Evolutionary conservation across 768 basidiomycete genomes (phyloP).

Genomic region (Serendipita indica): DNA sequence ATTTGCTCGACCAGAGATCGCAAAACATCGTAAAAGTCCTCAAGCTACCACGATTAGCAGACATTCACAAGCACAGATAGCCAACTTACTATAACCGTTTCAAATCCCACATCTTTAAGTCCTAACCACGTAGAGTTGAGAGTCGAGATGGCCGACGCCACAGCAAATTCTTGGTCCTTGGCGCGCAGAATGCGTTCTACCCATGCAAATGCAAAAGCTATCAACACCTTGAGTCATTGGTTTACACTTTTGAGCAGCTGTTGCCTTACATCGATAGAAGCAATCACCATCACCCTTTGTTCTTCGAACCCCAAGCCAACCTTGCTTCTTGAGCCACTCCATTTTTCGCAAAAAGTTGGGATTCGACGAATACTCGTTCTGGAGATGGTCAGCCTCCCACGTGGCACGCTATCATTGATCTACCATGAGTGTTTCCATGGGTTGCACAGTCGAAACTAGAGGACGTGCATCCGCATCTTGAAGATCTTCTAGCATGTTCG

Average conservation of each 20-base stretch:
- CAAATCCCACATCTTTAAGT: slow-evolving; percentile 46
- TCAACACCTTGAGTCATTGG: neutral
- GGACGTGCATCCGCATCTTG: neutral
- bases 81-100: slow-evolving; percentile 46
- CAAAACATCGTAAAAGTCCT: slow-evolving; percentile 59
- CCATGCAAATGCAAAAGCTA: slow-evolving; percentile 73
- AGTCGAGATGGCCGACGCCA: slow-evolving; percentile 35
- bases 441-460: neutral
- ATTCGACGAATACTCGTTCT: slow-evolving; percentile 11
- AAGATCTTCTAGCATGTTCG: slow-evolving; percentile 4
- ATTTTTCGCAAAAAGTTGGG: slow-evolving; percentile 53
- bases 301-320: slow-evolving; percentile 52
- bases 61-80: slow-evolving; percentile 10
- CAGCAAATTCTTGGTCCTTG: slow-evolving; percentile 31
- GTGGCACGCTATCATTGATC: neutral
- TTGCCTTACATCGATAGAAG: slow-evolving; percentile 67
- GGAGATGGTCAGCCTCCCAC: too few relatives aligned
- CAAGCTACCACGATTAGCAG: slow-evolving; percentile 16
- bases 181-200: slow-evolving; percentile 50
- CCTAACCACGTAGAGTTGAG: slow-evolving; percentile 35
- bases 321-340: slow-evolving; percentile 45
- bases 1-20: slow-evolving; percentile 35
- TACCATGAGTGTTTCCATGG: slow-evolving; percentile 4
- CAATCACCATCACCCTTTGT: slow-evolving; percentile 69
- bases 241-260: slow-evolving; percentile 1